Percentiles rank a stretch among this genome's conserved stretches.
Conservation (phyloP, 1,284 basidiomycete species). For the Irpex rosettiformis region DNA sequence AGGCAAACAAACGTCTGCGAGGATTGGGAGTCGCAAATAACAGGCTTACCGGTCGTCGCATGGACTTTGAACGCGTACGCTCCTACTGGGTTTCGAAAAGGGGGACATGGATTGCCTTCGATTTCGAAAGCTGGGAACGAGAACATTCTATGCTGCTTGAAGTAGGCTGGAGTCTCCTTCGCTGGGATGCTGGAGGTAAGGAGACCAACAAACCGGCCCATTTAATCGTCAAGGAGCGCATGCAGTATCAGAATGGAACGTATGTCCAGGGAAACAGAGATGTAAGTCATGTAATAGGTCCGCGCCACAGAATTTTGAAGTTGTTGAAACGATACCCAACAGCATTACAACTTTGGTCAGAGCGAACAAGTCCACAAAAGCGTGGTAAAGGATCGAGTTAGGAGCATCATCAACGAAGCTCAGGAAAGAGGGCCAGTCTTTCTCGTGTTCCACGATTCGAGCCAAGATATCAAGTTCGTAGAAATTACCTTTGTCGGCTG, state of each 20-base stretch:
- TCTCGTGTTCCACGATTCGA: slow-evolving; percentile 75
- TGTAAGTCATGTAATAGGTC: slow-evolving; percentile 34
- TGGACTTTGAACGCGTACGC: slow-evolving; percentile 65
- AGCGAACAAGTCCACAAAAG: slow-evolving; percentile 50
- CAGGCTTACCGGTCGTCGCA: slow-evolving; percentile 50
- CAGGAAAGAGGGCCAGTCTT: slow-evolving; percentile 58
- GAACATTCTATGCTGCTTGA: slow-evolving; percentile 72
- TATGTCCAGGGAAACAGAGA: slow-evolving; percentile 63
- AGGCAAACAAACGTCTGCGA: slow-evolving; percentile 73
- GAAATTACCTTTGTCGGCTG: background rate
- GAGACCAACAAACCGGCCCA: slow-evolving; percentile 52
- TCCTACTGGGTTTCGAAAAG: slow-evolving; percentile 54
- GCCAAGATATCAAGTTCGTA: slow-evolving; percentile 68
- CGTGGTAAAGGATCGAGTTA: slow-evolving; percentile 51
- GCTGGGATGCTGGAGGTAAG: slow-evolving; percentile 47
- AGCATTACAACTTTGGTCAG: slow-evolving; percentile 67
- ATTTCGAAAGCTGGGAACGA: slow-evolving; percentile 78
- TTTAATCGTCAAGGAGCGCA: slow-evolving; percentile 62
- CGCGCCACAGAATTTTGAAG: background rate
- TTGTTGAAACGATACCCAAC: background rate
- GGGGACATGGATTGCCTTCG: slow-evolving; percentile 71
- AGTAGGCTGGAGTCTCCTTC: slow-evolving; percentile 65
- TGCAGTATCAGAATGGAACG: slow-evolving; percentile 46
- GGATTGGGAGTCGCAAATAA: slow-evolving; percentile 36
- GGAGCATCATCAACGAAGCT: slow-evolving; percentile 43